A percentile compares a stretch with the other conserved stretches of the same genome.
These are phyloP conservation scores for Passiflora organensis DNA, from an alignment of 345 rosid genomes.

Conservation along the genomic window DNA sequence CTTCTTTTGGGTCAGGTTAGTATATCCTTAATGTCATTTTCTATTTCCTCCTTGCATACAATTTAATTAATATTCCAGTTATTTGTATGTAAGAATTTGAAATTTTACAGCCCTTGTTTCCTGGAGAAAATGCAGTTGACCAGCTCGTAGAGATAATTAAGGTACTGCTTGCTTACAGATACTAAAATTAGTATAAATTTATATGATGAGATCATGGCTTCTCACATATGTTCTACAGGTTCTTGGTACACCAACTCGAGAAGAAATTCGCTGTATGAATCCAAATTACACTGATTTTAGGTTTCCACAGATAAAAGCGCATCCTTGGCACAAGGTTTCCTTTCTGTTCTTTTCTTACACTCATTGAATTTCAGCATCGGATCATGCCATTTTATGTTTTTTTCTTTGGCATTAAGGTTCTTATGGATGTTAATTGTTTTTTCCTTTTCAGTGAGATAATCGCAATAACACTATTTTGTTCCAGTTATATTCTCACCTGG, in stretches of 20 bases:
- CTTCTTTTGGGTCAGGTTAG: slow-evolving; percentile 31
- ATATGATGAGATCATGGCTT: not conserved
- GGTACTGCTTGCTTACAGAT: slow-evolving; percentile 11
- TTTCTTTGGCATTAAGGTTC: not conserved
- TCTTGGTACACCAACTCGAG: slow-evolving; percentile 35
- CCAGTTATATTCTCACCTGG: too few species aligned
- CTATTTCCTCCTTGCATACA: not conserved
- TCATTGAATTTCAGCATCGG: not conserved
- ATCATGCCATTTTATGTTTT: too few species aligned
- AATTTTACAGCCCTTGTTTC: slow-evolving; percentile 25
- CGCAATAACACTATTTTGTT: too few species aligned
- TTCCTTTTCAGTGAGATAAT: not conserved
- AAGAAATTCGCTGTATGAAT: slow-evolving; percentile 37
- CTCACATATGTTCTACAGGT: slow-evolving; percentile 11
- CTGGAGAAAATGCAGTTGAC: slow-evolving; percentile 35
- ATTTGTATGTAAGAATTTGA: not conserved
- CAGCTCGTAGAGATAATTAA: slow-evolving; percentile 35
- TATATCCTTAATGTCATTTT: not conserved
- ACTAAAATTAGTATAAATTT: not conserved
- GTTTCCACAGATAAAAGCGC: slow-evolving; percentile 35
- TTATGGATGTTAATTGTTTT: not conserved
- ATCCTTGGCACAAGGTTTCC: slow-evolving; percentile 35
- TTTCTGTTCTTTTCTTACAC: not conserved
- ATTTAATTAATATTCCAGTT: not conserved
- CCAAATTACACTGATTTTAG: slow-evolving; percentile 34